phyloP scores from a whole-genome alignment of 331 rosid genomes.

The Stylosanthes scabra region DNA sequence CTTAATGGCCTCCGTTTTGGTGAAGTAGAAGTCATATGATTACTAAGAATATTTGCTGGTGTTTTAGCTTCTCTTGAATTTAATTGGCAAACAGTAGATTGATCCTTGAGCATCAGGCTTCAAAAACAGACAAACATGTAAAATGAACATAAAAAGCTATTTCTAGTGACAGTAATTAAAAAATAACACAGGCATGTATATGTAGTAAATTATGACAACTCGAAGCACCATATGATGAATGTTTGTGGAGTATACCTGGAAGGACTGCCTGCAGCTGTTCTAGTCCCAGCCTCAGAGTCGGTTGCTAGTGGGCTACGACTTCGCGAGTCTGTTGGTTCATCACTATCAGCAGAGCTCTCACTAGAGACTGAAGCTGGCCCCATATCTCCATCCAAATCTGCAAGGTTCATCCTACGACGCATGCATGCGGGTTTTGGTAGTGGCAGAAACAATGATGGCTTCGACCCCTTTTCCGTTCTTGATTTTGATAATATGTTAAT shows the following conservation, averaged over 20 bases:
- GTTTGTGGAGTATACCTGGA: conserved; percentile 56
- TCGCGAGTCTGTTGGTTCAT: conserved; percentile 64
- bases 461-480: conserved; percentile 55
- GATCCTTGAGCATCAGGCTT: conserved; percentile 67
- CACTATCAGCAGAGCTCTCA: conserved; percentile 68
- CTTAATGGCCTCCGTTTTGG: conserved; percentile 70
- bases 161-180: conserved; percentile 1
- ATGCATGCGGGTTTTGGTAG: conserved; percentile 77
- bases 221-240: not conserved
- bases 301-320: conserved; percentile 69
- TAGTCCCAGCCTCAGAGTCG: conserved; percentile 62
- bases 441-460: conserved; percentile 57
- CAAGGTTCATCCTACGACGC: conserved; percentile 53
- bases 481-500: conserved; percentile 56
- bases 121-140: conserved; percentile 48
- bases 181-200: conserved; percentile 32
- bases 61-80: conserved; percentile 56
- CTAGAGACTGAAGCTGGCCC: conserved; percentile 65
- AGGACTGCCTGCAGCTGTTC: conserved; percentile 65
- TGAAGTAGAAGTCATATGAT: conserved; percentile 50
- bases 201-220: conserved; percentile 16
- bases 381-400: conserved; percentile 69
- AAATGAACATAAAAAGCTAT: conserved; percentile 32
- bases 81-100: conserved; percentile 44
- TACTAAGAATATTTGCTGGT: conserved; percentile 52